Evolutionary conservation across 163 green algal species (phyloP).

Genomic region (Prototheca cutis): DNA sequence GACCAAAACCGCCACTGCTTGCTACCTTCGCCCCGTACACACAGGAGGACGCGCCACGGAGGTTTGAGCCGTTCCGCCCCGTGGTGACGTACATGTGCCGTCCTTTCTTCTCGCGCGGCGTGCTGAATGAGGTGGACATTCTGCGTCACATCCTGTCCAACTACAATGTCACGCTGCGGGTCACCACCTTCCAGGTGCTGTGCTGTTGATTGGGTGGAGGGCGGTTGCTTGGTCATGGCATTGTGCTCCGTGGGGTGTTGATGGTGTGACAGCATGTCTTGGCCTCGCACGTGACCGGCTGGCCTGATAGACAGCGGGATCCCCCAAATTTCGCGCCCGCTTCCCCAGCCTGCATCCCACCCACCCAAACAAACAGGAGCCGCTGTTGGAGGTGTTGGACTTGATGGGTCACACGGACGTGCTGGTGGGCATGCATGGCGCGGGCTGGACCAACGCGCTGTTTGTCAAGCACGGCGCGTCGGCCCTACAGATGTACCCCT

Average conservation of each 20-base stretch:
- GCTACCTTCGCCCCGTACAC: background rate
- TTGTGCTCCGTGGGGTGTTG: too few species aligned
- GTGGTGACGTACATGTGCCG: slow-evolving; percentile 36
- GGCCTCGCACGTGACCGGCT: too few species aligned
- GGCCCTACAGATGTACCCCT: slow-evolving; percentile 30
- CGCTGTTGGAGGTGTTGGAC: slow-evolving; percentile 27
- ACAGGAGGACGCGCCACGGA: background rate
- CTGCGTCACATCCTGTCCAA: slow-evolving; percentile 21
- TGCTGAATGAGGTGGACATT: slow-evolving; percentile 30
- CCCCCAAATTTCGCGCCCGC: too few species aligned
- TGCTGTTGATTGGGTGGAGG: too few species aligned
- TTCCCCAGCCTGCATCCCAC: too few species aligned
- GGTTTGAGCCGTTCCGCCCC: slow-evolving; percentile 13
- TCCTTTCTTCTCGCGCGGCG: slow-evolving; percentile 26
- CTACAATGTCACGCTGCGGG: slow-evolving; percentile 32
- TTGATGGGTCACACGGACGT: slow-evolving; percentile 23
- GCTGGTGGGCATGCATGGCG: slow-evolving; percentile 29
- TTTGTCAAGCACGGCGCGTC: slow-evolving; percentile 29
- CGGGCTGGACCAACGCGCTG: slow-evolving; percentile 33
- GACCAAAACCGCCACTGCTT: background rate
- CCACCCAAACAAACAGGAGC: too few species aligned
- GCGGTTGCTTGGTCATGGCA: too few species aligned
- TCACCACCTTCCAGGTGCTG: slow-evolving; percentile 32
- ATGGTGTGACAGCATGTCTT: too few species aligned
- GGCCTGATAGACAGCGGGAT: too few species aligned